phyloP scores from a whole-genome alignment of 106 monocot species.

The Acorus gramineus region DNA sequence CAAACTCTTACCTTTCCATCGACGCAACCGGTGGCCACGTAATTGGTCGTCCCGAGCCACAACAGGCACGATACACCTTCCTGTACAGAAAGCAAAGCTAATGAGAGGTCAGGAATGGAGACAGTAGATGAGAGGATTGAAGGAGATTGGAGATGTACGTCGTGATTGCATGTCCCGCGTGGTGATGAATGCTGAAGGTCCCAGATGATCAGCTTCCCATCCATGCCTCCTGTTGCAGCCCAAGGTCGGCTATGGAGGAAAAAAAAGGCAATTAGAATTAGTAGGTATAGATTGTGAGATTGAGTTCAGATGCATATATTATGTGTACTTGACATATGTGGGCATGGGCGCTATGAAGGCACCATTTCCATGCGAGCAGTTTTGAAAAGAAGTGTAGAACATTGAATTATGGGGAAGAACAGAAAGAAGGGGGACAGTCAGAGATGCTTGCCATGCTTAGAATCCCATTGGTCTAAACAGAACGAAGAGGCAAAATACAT shows the following conservation, averaged over 20 bases:
- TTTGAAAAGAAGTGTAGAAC: too few species aligned
- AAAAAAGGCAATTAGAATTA: too few species aligned
- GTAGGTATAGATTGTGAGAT: too few species aligned
- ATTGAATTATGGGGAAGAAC: too few species aligned
- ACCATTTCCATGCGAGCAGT: too few species aligned
- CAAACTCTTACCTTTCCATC: constrained; percentile 84
- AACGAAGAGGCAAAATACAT: not conserved
- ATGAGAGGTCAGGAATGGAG: not conserved
- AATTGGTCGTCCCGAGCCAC: constrained; percentile 61
- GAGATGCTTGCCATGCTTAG: too few species aligned
- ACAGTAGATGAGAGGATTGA: not conserved
- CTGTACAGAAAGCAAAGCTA: constrained; percentile 18
- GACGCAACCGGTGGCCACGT: constrained; percentile 62
- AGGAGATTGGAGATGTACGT: constrained; percentile 24
- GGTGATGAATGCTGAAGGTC: constrained; percentile 45
- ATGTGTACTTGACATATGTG: too few species aligned
- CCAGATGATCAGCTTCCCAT: constrained; percentile 86
- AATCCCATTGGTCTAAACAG: too few species aligned
- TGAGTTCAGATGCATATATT: too few species aligned
- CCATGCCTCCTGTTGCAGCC: constrained; percentile 80
- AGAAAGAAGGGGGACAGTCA: too few species aligned
- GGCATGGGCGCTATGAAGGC: too few species aligned
- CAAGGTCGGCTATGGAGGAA: constrained; percentile 30
- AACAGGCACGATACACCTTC: constrained; percentile 70
- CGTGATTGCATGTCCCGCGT: constrained; percentile 65